Evolutionary conservation across 2,329 filamentous ascomycete genomes (phyloP).

Genomic region (Tolypocladium capitatum): DNA sequence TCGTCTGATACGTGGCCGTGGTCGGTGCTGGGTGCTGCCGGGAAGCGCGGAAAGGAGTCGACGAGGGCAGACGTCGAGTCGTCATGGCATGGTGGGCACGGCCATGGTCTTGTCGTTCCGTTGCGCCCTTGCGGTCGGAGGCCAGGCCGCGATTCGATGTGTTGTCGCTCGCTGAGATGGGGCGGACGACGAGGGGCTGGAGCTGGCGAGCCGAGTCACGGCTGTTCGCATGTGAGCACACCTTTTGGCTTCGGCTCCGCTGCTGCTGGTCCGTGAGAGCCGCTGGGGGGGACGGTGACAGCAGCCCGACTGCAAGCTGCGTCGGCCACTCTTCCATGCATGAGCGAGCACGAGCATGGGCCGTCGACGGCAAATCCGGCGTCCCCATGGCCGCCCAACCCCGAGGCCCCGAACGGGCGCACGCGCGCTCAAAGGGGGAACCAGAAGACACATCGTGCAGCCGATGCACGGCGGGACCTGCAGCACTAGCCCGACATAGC

Average conservation of each 20-base stretch:
- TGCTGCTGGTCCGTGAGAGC: neutral
- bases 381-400: neutral
- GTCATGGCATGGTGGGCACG: neutral
- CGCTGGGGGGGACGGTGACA: neutral
- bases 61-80: neutral
- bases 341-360: neutral
- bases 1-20: neutral
- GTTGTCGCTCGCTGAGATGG: neutral
- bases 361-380: neutral
- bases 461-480: constrained; percentile 11
- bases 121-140: neutral
- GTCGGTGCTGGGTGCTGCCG: neutral
- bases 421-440: constrained; percentile 17
- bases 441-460: constrained; percentile 18
- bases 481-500: constrained; percentile 5
- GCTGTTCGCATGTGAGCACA: neutral
- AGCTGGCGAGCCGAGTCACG: neutral
- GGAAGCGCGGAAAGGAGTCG: neutral
- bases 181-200: neutral
- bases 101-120: constrained; percentile 1
- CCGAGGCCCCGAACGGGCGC: neutral
- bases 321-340: neutral
- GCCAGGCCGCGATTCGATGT: neutral
- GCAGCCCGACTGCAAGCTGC: neutral
- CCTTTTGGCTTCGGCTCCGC: neutral